Percentiles rank a stretch among this genome's conserved stretches.
phyloP scores from a whole-genome alignment of 306 rosid species.

The Boehmeria nivea region DNA sequence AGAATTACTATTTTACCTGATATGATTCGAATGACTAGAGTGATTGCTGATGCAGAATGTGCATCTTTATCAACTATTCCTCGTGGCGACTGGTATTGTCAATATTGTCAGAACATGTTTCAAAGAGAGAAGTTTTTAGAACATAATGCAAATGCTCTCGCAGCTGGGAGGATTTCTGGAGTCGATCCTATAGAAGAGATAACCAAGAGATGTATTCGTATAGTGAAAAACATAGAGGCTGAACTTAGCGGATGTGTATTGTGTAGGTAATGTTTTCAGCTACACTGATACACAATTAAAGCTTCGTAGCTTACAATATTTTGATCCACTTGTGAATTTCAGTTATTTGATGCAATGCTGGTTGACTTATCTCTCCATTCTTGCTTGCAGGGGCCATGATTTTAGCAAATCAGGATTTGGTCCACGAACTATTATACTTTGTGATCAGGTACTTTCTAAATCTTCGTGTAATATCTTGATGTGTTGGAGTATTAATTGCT shows the following conservation, averaged over 20 bases:
- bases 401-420: slow-evolving; percentile 99
- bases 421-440: slow-evolving; percentile 92
- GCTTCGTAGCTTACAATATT: slow-evolving; percentile 14
- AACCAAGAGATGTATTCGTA: slow-evolving; percentile 83
- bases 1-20: too few species aligned
- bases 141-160: slow-evolving; percentile 74
- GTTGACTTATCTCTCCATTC: slow-evolving; percentile 22
- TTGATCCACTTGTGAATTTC: too few species aligned
- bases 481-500: neutral
- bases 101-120: slow-evolving; percentile 76
- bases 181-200: slow-evolving; percentile 88
- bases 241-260: slow-evolving; percentile 90
- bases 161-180: slow-evolving; percentile 86
- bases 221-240: slow-evolving; percentile 69
- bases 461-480: slow-evolving; percentile 1
- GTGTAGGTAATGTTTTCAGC: slow-evolving; percentile 60
- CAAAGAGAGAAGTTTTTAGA: slow-evolving; percentile 56
- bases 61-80: slow-evolving; percentile 73
- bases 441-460: slow-evolving; percentile 72
- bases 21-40: slow-evolving; percentile 6
- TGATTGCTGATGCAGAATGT: slow-evolving; percentile 63
- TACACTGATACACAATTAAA: too few species aligned
- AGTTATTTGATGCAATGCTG: slow-evolving; percentile 8
- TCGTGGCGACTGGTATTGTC: slow-evolving; percentile 84
- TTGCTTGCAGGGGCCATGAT: slow-evolving; percentile 62